phyloP scores from a whole-genome alignment of 352 stramenopile genomes.

The Phytophthora pinifolia region DNA sequence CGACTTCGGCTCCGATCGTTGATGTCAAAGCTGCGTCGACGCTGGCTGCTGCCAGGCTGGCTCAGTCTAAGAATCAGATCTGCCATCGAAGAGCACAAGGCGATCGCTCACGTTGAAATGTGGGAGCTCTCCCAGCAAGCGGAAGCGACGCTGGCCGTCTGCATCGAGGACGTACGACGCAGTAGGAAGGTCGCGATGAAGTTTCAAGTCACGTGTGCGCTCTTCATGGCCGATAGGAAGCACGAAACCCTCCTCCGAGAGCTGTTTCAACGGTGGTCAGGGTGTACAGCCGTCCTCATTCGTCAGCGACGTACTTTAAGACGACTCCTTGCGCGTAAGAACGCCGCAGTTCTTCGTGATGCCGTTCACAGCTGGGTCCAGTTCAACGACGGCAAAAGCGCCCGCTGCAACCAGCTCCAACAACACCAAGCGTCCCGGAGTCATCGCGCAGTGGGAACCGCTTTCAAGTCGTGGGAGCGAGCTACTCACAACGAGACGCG shows the following conservation, averaged over 20 bases:
- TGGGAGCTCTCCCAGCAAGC: slow-evolving; percentile 25
- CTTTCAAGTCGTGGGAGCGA: slow-evolving; percentile 19
- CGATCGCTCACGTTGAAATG: slow-evolving; percentile 18
- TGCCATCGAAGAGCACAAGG: slow-evolving; percentile 17
- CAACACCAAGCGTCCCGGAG: slow-evolving; percentile 4
- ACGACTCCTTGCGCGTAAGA: slow-evolving; percentile 12
- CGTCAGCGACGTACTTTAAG: slow-evolving; percentile 10
- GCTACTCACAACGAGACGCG: slow-evolving; percentile 4
- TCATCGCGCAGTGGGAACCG: not conserved
- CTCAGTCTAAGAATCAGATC: slow-evolving; percentile 18
- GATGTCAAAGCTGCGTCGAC: slow-evolving; percentile 9
- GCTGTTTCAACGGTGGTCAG: slow-evolving; percentile 24
- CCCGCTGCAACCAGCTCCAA: slow-evolving; percentile 2
- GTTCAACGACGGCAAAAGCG: not conserved
- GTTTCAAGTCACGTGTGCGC: slow-evolving; percentile 38
- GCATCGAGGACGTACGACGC: slow-evolving; percentile 16
- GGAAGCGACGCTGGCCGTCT: slow-evolving; percentile 17
- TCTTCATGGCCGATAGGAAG: slow-evolving; percentile 30
- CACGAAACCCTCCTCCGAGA: slow-evolving; percentile 11
- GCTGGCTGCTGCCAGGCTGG: slow-evolving; percentile 28
- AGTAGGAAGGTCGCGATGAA: slow-evolving; percentile 22
- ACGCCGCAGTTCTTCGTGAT: not conserved
- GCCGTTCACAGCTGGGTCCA: slow-evolving; percentile 14
- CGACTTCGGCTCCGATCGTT: slow-evolving; percentile 22
- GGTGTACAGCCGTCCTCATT: not conserved